phyloP scores from a whole-genome alignment of 2,329 filamentous ascomycete species.

The Phoma herbarum region DNA sequence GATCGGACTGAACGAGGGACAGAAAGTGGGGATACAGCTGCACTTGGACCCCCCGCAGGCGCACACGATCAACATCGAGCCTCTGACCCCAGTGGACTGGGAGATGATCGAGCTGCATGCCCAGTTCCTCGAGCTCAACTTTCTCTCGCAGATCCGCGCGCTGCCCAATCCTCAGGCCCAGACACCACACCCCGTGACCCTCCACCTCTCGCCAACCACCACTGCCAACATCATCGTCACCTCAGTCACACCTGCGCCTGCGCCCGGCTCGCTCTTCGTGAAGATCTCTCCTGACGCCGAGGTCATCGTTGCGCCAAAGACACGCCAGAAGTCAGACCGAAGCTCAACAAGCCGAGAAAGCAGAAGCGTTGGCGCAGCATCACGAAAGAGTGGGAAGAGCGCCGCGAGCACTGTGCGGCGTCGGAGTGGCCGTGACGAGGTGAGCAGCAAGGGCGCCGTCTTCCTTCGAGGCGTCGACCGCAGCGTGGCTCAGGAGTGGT shows the following conservation, averaged over 20 bases:
- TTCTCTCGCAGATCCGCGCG: slow-evolving; percentile 90
- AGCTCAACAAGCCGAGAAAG: slow-evolving; percentile 70
- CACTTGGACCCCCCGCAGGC: slow-evolving; percentile 91
- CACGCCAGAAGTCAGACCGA: slow-evolving; percentile 73
- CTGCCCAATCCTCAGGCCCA: slow-evolving; percentile 80
- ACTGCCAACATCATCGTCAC: slow-evolving; percentile 90
- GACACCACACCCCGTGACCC: slow-evolving; percentile 79
- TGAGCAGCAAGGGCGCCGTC: slow-evolving; percentile 68
- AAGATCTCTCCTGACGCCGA: slow-evolving; percentile 95
- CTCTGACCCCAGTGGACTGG: slow-evolving; percentile 94
- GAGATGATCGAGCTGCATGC: slow-evolving; percentile 98
- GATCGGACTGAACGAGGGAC: slow-evolving; percentile 80
- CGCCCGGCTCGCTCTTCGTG: slow-evolving; percentile 77
- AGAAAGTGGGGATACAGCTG: slow-evolving; percentile 74
- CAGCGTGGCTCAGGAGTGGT: slow-evolving; percentile 75
- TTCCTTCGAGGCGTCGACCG: slow-evolving; percentile 85
- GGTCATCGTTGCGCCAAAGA: slow-evolving; percentile 96
- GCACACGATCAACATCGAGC: slow-evolving; percentile 96
- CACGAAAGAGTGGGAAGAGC: slow-evolving; percentile 80
- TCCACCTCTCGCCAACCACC: slow-evolving; percentile 94
- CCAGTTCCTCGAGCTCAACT: slow-evolving; percentile 92
- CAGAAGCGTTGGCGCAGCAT: slow-evolving; percentile 80
- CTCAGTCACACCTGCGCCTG: slow-evolving; percentile 78
- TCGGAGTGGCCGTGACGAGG: slow-evolving; percentile 68
- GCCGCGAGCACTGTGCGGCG: slow-evolving; percentile 73